These are phyloP conservation scores for Acidiella bohemica DNA, from an alignment of 495 filamentous ascomycete genomes.

Conservation along the genomic window DNA sequence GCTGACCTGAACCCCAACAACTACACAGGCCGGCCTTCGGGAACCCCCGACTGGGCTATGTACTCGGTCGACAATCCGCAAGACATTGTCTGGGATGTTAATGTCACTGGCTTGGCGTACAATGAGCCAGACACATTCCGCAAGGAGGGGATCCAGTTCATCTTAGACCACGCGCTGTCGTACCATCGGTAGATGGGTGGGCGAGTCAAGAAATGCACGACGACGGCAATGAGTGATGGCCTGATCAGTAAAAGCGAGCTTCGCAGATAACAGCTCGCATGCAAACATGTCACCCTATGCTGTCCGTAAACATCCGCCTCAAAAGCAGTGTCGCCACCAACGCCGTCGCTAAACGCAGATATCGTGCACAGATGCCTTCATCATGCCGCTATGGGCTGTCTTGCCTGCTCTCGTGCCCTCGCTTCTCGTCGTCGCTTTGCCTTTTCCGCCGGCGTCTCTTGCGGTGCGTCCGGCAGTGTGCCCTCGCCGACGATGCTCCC, in stretches of 20 bases:
- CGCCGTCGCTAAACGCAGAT: constrained; percentile 17
- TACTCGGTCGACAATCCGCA: constrained; percentile 17
- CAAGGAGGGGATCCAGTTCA: constrained; percentile 31
- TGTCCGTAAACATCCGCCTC: no score
- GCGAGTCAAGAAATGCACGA: no score
- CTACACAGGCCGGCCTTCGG: constrained; percentile 10
- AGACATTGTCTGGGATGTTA: constrained; percentile 38
- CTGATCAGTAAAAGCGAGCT: no score
- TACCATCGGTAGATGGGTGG: constrained; percentile 22
- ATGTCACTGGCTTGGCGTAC: constrained; percentile 31
- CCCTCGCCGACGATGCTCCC: neutral
- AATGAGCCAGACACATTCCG: constrained; percentile 39
- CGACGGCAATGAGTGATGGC: no score
- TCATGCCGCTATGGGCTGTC: constrained; percentile 23
- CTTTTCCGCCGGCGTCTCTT: constrained; percentile 22
- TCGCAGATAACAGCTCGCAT: no score
- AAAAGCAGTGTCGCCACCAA: no score
- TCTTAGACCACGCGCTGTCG: constrained; percentile 27
- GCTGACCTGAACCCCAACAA: constrained; percentile 38
- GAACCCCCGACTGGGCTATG: constrained; percentile 21
- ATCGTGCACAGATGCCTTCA: neutral
- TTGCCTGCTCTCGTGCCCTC: constrained; percentile 18
- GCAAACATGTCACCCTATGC: no score
- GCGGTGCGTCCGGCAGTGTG: constrained; percentile 23
- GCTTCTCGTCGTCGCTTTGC: constrained; percentile 18